phyloP scores from a whole-genome alignment of 75 land plant species.

The Cupressus sempervirens region DNA sequence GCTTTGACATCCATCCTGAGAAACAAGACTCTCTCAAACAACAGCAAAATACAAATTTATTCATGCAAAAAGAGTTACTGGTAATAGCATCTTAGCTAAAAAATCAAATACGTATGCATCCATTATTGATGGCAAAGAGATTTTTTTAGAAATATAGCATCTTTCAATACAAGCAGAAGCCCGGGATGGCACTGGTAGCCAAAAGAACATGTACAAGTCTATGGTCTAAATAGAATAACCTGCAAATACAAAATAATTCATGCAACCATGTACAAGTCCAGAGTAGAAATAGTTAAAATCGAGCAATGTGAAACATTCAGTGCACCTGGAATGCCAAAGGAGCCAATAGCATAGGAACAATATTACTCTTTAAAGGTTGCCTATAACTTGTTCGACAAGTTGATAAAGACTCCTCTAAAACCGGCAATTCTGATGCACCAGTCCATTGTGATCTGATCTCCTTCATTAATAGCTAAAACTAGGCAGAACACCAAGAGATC shows the following conservation, averaged over 20 bases:
- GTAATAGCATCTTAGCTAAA: not conserved
- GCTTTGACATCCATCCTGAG: not conserved
- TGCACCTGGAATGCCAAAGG: conserved; percentile 3
- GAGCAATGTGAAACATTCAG: not conserved
- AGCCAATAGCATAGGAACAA: not conserved
- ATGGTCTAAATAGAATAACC: not conserved
- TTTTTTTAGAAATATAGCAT: not conserved
- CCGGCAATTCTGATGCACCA: not conserved
- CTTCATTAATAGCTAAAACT: not conserved
- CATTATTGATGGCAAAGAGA: not conserved
- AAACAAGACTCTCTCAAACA: not conserved
- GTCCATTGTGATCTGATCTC: not conserved
- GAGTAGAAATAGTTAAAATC: not conserved
- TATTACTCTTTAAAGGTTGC: not conserved
- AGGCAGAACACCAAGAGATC: not conserved
- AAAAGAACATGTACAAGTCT: conserved; percentile 1
- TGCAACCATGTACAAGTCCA: conserved; percentile 8
- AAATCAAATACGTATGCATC: not conserved
- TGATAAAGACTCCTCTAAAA: not conserved
- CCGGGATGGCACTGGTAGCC: not conserved
- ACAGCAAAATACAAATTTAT: not conserved
- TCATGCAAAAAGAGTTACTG: not conserved
- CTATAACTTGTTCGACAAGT: not conserved
- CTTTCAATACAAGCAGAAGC: not conserved
- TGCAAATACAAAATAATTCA: conserved; percentile 5